Conservation (phyloP, 306 rosid species). For the Malus domestica region DNA sequence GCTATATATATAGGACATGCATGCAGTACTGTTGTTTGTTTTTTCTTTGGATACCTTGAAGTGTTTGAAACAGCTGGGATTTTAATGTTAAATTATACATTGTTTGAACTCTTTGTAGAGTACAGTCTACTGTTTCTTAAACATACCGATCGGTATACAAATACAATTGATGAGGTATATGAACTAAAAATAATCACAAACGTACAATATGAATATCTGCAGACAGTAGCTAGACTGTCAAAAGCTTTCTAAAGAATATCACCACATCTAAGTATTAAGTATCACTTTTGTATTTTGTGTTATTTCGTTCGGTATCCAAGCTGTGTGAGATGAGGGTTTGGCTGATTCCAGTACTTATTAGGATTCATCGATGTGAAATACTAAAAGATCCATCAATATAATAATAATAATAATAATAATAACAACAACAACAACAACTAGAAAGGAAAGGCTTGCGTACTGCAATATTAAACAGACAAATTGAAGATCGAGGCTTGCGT, state of each 20-base stretch:
- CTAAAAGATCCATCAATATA: neutral
- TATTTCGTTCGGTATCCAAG: neutral
- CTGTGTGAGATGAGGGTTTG: neutral
- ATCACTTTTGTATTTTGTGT: neutral
- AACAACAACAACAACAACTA: too few relatives aligned
- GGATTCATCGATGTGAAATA: neutral
- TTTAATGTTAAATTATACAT: neutral
- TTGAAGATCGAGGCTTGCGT: too few relatives aligned
- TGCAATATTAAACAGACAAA: too few relatives aligned
- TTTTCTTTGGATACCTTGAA: neutral
- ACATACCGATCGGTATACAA: neutral
- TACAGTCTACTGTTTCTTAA: neutral
- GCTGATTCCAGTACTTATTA: neutral
- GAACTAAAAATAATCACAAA: neutral
- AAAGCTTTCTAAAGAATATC: neutral
- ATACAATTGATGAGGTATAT: neutral
- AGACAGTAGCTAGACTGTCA: neutral
- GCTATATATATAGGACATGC: neutral
- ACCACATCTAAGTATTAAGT: neutral
- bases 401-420: too few relatives aligned
- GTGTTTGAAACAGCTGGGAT: neutral
- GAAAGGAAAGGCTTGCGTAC: too few relatives aligned
- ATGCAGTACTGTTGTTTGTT: neutral
- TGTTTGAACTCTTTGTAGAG: neutral
- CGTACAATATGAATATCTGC: neutral